Evolutionary conservation across 371 early-diverging fungal genomes (phyloP).

Genomic region (Aphelidium insulamus): DNA sequence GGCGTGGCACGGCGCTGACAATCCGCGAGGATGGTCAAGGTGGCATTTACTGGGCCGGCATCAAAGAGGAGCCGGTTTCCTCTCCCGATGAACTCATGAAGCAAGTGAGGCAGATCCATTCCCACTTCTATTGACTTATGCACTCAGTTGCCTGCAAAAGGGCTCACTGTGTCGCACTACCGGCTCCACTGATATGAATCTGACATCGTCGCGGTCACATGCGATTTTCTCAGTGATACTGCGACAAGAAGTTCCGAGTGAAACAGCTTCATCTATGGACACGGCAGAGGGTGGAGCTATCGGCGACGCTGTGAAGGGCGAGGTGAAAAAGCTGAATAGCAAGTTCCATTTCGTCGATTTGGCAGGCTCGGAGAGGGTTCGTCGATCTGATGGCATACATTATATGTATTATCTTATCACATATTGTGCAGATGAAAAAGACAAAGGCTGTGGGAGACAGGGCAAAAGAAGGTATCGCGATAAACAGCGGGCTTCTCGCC

Average conservation of each 20-base stretch:
- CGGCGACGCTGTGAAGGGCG: conserved; percentile 9
- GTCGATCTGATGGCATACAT: not conserved
- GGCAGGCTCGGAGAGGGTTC: conserved; percentile 93
- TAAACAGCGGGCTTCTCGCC: conserved; percentile 92
- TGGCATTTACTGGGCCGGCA: conserved; percentile 68
- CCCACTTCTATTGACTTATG: conserved; percentile 7
- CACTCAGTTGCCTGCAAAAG: conserved; percentile 31
- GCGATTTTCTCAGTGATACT: conserved; percentile 90
- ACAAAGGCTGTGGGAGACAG: conserved; percentile 86
- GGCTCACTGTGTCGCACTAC: conserved; percentile 72
- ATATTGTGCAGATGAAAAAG: conserved; percentile 39
- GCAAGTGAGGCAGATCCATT: conserved; percentile 10
- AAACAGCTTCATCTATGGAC: no score
- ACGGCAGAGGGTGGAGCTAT: no score
- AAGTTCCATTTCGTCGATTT: conserved; percentile 99
- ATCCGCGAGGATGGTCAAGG: conserved; percentile 84
- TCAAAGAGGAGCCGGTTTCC: conserved; percentile 53
- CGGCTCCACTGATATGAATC: conserved; percentile 92
- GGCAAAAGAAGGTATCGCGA: conserved; percentile 91
- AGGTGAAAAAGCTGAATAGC: conserved; percentile 36
- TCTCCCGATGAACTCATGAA: conserved; percentile 53
- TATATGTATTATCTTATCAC: not conserved
- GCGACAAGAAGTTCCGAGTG: no score
- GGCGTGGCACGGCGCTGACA: conserved; percentile 15
- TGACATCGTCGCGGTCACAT: conserved; percentile 83